Evolutionary conservation across 176 grass and related monocot genomes (phyloP), one percentile per base, ranked within the genome.

Genomic region (Chloris gayana): DNA sequence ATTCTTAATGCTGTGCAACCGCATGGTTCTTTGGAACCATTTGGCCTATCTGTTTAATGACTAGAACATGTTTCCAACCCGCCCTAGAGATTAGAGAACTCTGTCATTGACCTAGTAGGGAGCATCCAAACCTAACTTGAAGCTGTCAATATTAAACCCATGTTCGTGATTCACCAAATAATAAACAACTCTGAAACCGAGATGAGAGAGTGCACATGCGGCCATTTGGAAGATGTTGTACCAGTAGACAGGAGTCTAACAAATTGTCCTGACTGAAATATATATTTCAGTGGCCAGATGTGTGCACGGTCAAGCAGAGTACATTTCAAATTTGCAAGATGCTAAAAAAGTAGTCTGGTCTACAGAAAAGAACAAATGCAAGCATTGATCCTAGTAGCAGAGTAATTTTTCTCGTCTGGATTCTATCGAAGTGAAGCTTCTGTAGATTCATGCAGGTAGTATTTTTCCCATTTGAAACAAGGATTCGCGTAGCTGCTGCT

Each of bases 351-450:
- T 72, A 6, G 6, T 14, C 60, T 53, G 53, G 5, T 21, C 62
- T 76, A 67, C 69, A 73, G 14, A 86, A 70, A 53, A 68, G 76
- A 84, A 78, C 83, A 82, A 73, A 78, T 50, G 13, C 21, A 63
- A 3, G 10, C 49, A 74, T 56, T 73, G 66, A 72, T 82, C 74
- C 44, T 78, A 74, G 77, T 18, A 86, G 64, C 70, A 80, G 66
- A 73, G 73, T 72, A 91, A 85, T 14, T 4, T 46, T 75, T 57
- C 25, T 79, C 37, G 42, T 62, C 56, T 88, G 81, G 86, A 84
- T 80, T 74, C 74, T 88, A 37, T 21, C 37, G 35, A 46, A 38
- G 58, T 85, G 85, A 87, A 91, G 77, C 67, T 91, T 91, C 81
- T 82, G 42, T 84, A 81, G 76, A 77, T 81, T 80, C 81, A 89